These are phyloP conservation scores for Sapria himalayana DNA, from an alignment of 345 rosid genomes.

Conservation along the genomic window DNA sequence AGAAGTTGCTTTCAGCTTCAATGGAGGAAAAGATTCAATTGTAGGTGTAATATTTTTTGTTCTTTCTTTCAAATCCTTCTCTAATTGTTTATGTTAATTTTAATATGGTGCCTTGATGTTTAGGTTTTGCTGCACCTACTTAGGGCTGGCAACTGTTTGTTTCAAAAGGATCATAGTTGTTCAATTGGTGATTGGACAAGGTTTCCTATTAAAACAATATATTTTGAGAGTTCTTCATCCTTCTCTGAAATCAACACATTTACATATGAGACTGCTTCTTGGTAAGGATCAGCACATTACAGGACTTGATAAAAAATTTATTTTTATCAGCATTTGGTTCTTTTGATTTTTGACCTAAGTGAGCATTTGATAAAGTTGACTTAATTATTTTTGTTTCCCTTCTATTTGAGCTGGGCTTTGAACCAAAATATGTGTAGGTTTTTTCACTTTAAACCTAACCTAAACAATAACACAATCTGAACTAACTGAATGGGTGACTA, in stretches of 20 bases:
- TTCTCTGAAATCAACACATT: slow-evolving; percentile 81
- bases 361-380: too few relatives aligned
- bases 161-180: slow-evolving; percentile 32
- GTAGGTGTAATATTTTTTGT: slow-evolving; percentile 25
- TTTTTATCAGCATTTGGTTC: too few relatives aligned
- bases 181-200: slow-evolving; percentile 34
- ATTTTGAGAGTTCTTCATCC: slow-evolving; percentile 71
- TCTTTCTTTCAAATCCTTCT: slow-evolving; percentile 6
- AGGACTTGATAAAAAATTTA: too few relatives aligned
- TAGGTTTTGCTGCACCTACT: slow-evolving; percentile 89
- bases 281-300: too few relatives aligned
- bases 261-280: slow-evolving; percentile 62
- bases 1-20: slow-evolving; percentile 96
- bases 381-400: too few relatives aligned
- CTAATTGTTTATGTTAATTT: slow-evolving; percentile 5
- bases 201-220: slow-evolving; percentile 77
- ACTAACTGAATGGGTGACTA: too few relatives aligned
- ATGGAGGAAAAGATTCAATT: slow-evolving; percentile 96
- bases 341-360: too few relatives aligned
- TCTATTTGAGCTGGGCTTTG: too few relatives aligned
- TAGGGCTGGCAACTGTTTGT: slow-evolving; percentile 75
- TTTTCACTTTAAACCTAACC: too few relatives aligned
- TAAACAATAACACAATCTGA: too few relatives aligned
- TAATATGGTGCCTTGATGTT: slow-evolving; percentile 15
- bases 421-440: too few relatives aligned